phyloP scores from a whole-genome alignment of 2,329 filamentous ascomycete genomes.

The Myriangium duriaei region DNA sequence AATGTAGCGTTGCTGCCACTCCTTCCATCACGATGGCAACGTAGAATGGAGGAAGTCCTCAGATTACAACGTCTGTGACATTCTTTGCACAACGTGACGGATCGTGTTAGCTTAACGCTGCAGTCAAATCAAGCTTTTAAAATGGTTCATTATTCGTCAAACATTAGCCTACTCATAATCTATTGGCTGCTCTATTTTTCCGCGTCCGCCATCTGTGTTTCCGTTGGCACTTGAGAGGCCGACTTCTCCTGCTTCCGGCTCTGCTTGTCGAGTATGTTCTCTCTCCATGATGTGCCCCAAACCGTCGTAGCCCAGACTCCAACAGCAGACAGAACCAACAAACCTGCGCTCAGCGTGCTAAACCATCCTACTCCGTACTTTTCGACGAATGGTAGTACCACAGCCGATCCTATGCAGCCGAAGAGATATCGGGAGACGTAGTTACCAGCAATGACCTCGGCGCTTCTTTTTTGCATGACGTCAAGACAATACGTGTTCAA shows the following conservation, averaged over 20 bases:
- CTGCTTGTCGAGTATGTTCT: slow-evolving; percentile 3
- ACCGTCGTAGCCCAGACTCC: slow-evolving; percentile 37
- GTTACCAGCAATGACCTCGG: slow-evolving; percentile 63
- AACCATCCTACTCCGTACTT: slow-evolving; percentile 72
- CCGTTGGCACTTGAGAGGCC: neutral
- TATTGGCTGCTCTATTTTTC: neutral
- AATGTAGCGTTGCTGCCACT: no score
- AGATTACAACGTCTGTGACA: no score
- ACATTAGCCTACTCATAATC: no score
- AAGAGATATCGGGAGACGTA: slow-evolving; percentile 69
- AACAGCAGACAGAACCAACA: slow-evolving; percentile 35
- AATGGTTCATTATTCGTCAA: no score
- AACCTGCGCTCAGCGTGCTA: slow-evolving; percentile 52
- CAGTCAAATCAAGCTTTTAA: no score
- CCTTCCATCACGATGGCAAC: no score
- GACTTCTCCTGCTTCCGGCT: neutral
- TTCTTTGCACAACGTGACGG: no score
- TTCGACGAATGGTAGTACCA: slow-evolving; percentile 62
- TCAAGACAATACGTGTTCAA: slow-evolving; percentile 74
- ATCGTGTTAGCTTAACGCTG: no score
- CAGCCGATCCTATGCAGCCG: slow-evolving; percentile 56
- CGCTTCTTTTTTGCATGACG: slow-evolving; percentile 58
- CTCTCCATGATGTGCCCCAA: slow-evolving; percentile 30
- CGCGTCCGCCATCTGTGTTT: neutral
- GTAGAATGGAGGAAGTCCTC: no score